phyloP scores from a whole-genome alignment of 768 basidiomycete species.

The Plicaturopsis crispa region DNA sequence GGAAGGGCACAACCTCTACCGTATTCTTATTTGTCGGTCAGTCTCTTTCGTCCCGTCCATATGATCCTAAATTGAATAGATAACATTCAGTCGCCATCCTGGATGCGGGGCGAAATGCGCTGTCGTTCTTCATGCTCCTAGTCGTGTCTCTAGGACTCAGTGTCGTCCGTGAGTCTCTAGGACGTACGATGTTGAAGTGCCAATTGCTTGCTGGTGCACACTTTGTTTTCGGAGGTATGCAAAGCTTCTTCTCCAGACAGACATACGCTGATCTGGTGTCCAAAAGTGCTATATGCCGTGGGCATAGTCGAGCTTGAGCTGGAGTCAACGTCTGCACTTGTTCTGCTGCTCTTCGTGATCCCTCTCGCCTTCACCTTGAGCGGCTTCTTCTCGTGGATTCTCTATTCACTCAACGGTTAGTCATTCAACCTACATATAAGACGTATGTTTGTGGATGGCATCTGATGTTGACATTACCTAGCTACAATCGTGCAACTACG shows the following conservation, averaged over 20 bases:
- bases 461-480: conserved; percentile 18
- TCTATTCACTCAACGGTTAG: conserved; percentile 82
- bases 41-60: conserved; percentile 15
- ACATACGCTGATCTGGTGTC: no score
- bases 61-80: not conserved
- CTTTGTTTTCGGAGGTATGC: conserved; percentile 89
- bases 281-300: conserved; percentile 84
- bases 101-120: conserved; percentile 89
- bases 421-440: no score
- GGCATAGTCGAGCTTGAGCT: conserved; percentile 92
- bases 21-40: conserved; percentile 90
- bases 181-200: conserved; percentile 76
- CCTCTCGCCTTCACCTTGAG: conserved; percentile 95
- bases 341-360: conserved; percentile 85
- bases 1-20: conserved; percentile 62
- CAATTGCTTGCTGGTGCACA: conserved; percentile 77
- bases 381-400: conserved; percentile 92
- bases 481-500: conserved; percentile 86
- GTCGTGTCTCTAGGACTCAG: conserved; percentile 90
- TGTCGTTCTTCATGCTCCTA: conserved; percentile 92
- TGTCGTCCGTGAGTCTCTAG: conserved; percentile 86
- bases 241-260: no score
- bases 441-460: no score
- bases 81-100: conserved; percentile 79
- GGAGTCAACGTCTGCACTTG: conserved; percentile 80